Percentiles rank a stretch among this genome's conserved stretches.
phyloP scores from a whole-genome alignment of 2,329 filamentous ascomycete species.

The Claviceps pazoutovae region DNA sequence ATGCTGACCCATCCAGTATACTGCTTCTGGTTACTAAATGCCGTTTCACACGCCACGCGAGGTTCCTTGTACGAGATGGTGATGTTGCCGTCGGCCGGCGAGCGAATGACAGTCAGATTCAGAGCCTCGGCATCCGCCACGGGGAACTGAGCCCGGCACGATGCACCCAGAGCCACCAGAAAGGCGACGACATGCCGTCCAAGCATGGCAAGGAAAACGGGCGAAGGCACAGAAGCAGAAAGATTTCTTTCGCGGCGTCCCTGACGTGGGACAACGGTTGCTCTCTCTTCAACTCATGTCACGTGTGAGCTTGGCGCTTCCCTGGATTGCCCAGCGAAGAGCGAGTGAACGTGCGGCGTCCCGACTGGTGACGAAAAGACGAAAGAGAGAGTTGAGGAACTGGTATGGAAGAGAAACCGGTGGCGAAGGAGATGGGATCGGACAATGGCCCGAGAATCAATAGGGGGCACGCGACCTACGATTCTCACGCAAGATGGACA shows the following conservation, averaged over 20 bases:
- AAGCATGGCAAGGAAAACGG: conserved; percentile 5
- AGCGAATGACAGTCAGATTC: conserved; percentile 42
- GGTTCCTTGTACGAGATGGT: conserved; percentile 54
- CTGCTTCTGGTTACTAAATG: conserved; percentile 51
- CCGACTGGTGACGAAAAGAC: not conserved
- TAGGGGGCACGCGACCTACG: not conserved
- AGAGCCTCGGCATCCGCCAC: conserved; percentile 15
- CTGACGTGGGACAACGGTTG: not conserved
- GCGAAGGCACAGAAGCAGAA: not conserved
- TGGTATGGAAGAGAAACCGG: not conserved
- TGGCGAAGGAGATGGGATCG: not conserved
- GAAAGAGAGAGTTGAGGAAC: not conserved
- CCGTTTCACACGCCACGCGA: conserved; percentile 48
- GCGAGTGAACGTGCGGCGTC: not conserved
- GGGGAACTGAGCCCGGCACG: conserved; percentile 20
- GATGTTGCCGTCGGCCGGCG: conserved; percentile 48
- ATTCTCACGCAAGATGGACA: not conserved
- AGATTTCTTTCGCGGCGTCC: not conserved
- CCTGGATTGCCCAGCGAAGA: not conserved
- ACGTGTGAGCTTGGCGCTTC: not conserved
- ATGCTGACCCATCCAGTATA: conserved; percentile 57
- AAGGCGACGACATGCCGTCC: conserved; percentile 8
- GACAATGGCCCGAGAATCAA: no score
- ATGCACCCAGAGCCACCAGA: conserved; percentile 7
- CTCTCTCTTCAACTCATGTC: conserved; percentile 2